Conservation (phyloP, 805 yeast species). For the Kluyveromyces nonfermentans region DNA sequence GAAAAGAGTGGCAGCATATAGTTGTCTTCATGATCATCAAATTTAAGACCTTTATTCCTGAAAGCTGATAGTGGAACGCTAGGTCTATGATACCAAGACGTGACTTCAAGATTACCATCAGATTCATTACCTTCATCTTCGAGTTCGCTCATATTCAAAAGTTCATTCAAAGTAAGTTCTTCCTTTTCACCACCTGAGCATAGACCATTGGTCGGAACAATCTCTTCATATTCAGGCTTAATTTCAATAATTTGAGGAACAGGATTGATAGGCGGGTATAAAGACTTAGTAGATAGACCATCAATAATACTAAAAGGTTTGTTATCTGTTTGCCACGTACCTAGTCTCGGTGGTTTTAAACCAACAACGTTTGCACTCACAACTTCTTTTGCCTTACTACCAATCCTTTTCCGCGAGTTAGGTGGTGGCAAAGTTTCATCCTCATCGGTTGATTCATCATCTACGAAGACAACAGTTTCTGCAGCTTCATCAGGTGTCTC, state of each 20-base stretch:
- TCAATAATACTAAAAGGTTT: slow-evolving; percentile 92
- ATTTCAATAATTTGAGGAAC: slow-evolving; percentile 22
- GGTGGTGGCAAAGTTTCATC: slow-evolving; percentile 76
- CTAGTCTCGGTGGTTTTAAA: slow-evolving; percentile 83
- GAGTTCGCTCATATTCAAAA: slow-evolving; percentile 78
- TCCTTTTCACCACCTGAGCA: slow-evolving; percentile 28
- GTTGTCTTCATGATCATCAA: slow-evolving; percentile 25
- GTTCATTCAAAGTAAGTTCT: slow-evolving; percentile 61
- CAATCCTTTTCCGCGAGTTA: slow-evolving; percentile 44
- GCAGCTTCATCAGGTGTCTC: slow-evolving; percentile 18
- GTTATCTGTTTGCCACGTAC: slow-evolving; percentile 79
- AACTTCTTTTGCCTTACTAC: slow-evolving; percentile 83
- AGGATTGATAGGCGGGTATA: slow-evolving; percentile 41
- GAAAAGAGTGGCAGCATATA: slow-evolving; percentile 23
- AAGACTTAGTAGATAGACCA: slow-evolving; percentile 81
- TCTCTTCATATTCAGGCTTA: slow-evolving; percentile 11
- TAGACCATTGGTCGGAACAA: slow-evolving; percentile 10
- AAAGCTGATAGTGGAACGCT: slow-evolving; percentile 83
- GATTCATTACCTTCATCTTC: slow-evolving; percentile 53
- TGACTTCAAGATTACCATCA: slow-evolving; percentile 27
- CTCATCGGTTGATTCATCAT: slow-evolving; percentile 92
- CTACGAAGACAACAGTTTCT: slow-evolving; percentile 34
- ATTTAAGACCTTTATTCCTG: slow-evolving; percentile 59
- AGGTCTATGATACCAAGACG: slow-evolving; percentile 34
- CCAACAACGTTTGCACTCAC: slow-evolving; percentile 80